Base-by-base conservation (phyloP, 1,284 basidiomycete genomes). In the Trichosporon inkin region DNA sequence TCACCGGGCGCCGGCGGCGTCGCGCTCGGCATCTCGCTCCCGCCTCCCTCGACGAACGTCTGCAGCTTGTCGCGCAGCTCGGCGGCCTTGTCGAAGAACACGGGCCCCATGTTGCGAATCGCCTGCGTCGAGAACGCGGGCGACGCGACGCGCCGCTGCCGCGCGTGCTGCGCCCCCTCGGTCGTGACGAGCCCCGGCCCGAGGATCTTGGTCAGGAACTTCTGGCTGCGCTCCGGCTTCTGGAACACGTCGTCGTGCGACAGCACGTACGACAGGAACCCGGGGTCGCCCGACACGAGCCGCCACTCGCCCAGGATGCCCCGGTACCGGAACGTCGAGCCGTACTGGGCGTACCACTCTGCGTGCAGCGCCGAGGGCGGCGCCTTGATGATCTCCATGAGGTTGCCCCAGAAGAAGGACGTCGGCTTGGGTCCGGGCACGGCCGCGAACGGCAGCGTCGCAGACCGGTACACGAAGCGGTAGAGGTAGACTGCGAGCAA, bases 1-100 rank as follows among this genome's bases (percentile, higher is more conserved):
- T 60, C 57, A 6, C 34, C 57, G 10, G 58, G 39, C 17, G 38
- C 16, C 24, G 61, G 34, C 3, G 75, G 17, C 60, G 58, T 58
- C 28, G 59, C 24, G 40, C 44, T 28, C 17, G 57, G 49, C 16
- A 13, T 16, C n/a, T 53, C 51, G 17, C 39, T 19, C 74, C 84
- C 79, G 37, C 86, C 83, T 65, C 86, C 85, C 40, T 84, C 79
- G 76, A 83, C 83, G 71, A 89, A 88, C 34, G 86, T 79, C 2
- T 85, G 85, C 0, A 81, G 79, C 38, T 87, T 78, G 17, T 68
- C 66, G 28, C 60, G 62, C 19, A 68, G 83, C 74, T 84, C 78
- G 41, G 73, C 73, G 1, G 86, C 83, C 67, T 86, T 85, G 37
- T 84, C 79, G 75, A 82, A 84, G 68, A 89, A 87, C 35, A 86